Evolutionary conservation across 345 rosid species (phyloP), one percentile per base, ranked within the genome.

Genomic region (Populus euphratica): DNA sequence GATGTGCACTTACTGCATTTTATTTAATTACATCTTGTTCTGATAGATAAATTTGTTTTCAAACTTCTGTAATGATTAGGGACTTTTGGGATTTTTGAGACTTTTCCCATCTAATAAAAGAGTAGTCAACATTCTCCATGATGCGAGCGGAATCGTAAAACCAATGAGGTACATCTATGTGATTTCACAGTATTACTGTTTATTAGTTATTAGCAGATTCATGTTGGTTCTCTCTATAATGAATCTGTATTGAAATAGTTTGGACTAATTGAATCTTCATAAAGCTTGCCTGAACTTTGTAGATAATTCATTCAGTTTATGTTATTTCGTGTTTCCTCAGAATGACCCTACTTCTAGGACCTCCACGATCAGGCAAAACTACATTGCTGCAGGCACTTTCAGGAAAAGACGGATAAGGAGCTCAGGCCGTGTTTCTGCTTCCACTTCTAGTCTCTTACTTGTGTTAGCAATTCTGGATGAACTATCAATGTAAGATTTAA

Each of bases 281-380:
- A 56, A 56, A 21, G 62, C n/a, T 56, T 56, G 10, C 62, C 27
- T 56, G 62, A 54, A 54, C 25, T 54, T 21, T 21, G 23, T 21
- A 54, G 62, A 54, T 54, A 8, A 54, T 54, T 52, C 23, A 52
- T 52, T 52, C 8, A 6, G 59, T 52, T 52, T 52, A 21, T 20
- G n/a, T 20, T 20, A 20, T 6, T 52, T 52, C 23, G 20, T 73
- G 72, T 25, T 35, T 21, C 70, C n/a, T 59, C 86, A 86, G 94
- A 68, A 88, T 90, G 92, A 76, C 89, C 63, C 75, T 90, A 73
- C 91, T 90, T 61, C 80, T 89, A 49, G 94, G 94, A 33, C 94
- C 94, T 27, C 92, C 92, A 21, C 87, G 86, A 18, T 85, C 89
- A 0, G 94, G 94, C 14, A 89, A 89, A 84, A 90, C 92, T 31